Percentiles rank a stretch among this genome's conserved stretches.
Conservation (phyloP, 1,139 yeast genomes). For the Kodamaea sp. region DNA sequence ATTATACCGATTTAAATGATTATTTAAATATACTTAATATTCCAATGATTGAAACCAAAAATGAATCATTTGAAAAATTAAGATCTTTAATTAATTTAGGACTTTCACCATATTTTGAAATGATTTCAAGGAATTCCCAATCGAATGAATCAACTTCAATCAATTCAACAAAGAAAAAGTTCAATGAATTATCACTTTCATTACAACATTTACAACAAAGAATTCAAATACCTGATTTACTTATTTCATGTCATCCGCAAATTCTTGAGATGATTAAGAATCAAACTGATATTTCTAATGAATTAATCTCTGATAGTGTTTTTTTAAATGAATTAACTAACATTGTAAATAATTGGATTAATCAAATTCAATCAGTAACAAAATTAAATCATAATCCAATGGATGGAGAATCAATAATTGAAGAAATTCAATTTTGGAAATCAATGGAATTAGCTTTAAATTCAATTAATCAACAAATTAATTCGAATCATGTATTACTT, state of each 20-base stretch:
- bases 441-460: conserved; percentile 63
- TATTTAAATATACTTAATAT: conserved; percentile 41
- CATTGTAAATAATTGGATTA: conserved; percentile 71
- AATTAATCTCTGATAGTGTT: conserved; percentile 40
- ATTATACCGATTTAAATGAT: conserved; percentile 23
- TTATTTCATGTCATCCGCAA: conserved; percentile 50
- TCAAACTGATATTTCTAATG: conserved; percentile 14
- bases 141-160: conserved; percentile 26
- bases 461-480: conserved; percentile 57
- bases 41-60: conserved; percentile 26
- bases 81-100: conserved; percentile 52
- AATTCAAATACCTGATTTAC: conserved; percentile 65
- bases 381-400: conserved; percentile 47
- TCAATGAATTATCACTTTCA: conserved; percentile 66
- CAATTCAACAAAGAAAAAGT: conserved; percentile 52
- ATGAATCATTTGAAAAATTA: conserved; percentile 51
- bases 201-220: conserved; percentile 67
- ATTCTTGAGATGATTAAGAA: conserved; percentile 35
- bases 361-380: conserved; percentile 57
- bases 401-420: conserved; percentile 56
- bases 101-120: conserved; percentile 38
- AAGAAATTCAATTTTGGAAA: conserved; percentile 79
- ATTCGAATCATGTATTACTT: conserved; percentile 50
- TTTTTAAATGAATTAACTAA: conserved; percentile 65
- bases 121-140: conserved; percentile 12